Evolutionary conservation across 108 stramenopile species (phyloP), one percentile per base, ranked within the genome.

Genomic region (Cyclostephanos tholiformis): DNA sequence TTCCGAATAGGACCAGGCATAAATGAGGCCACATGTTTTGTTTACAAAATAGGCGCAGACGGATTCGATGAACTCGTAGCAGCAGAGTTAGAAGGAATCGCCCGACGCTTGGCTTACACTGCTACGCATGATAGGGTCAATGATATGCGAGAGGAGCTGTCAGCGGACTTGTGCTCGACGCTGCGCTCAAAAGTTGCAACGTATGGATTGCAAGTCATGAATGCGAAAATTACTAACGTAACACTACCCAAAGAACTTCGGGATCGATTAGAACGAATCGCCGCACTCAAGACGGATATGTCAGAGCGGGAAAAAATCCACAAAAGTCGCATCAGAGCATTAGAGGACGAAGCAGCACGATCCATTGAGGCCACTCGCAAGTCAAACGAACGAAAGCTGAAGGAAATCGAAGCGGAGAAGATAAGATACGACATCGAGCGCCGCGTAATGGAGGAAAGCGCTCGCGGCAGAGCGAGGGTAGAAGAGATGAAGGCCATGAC

Each of bases 21-120:
- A 2, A 64, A 82, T 7, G 76, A 71, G 5, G 85, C 50, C 61
- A 36, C 58, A 49, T 71, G 58, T 59, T 86, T 86, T 62, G 83
- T 86, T 30, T 86, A 86, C 80, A 86, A 72, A 43, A 48, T 86
- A 50, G 85, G 85, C 25, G 83, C 83, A 43, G 77, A 84, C 60
- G 70, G 77, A 19, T 72, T 86, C 32, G 81, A 86, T 51, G 83
- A 86, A 27, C 72, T 84, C 6, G 38, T 86, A 26, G 63, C 83
- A 17, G 80, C 85, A 19, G 80, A 84, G 48, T 71, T 76, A 38
- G 85, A 86, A 32, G 83, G 82, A 43, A 57, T 83, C 8, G 78
- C 84, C 35, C 83, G 85, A 26, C 72, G 80, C 14, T 72, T 86
- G 51, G 85, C 84, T 19, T 86, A 84, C 73, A 74, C 61, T 44